These are phyloP conservation scores for Zygosaccharomyces sapae DNA, from an alignment of 1,139 yeast genomes.

Conservation along the genomic window DNA sequence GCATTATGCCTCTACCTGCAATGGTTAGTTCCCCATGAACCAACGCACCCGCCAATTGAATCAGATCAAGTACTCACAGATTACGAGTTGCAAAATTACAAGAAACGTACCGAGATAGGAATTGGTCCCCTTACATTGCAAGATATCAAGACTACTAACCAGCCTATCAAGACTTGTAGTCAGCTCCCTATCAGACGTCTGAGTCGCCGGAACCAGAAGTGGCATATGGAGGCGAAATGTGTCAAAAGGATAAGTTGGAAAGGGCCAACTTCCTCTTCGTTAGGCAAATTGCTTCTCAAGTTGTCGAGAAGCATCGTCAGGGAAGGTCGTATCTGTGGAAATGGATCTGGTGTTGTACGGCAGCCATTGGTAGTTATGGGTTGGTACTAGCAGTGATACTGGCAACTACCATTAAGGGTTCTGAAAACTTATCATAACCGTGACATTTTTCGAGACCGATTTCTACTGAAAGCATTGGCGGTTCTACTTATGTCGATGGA, in stretches of 20 bases:
- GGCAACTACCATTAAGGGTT: not conserved
- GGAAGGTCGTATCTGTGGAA: not conserved
- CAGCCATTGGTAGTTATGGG: not conserved
- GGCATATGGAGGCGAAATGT: not conserved
- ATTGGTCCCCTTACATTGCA: constrained; percentile 4
- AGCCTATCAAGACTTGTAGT: not conserved
- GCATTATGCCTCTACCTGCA: constrained; percentile 19
- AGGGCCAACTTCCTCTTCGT: not conserved
- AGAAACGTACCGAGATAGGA: constrained; percentile 9
- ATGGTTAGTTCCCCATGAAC: constrained; percentile 17
- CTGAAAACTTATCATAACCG: not conserved
- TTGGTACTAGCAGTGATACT: not conserved
- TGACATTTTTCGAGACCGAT: no score
- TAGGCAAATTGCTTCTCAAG: not conserved
- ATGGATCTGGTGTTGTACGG: not conserved
- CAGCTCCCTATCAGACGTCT: not conserved
- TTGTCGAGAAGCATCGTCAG: not conserved
- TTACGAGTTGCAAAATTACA: constrained; percentile 16
- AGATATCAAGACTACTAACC: constrained; percentile 3
- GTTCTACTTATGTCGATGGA: no score
- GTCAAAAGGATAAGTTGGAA: not conserved
- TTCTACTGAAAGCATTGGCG: no score
- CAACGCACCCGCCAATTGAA: constrained; percentile 14
- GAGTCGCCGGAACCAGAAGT: not conserved
- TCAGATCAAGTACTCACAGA: constrained; percentile 26